Evolutionary conservation across 2,329 filamentous ascomycete genomes (phyloP).

Genomic region (Trichoderma afroharzianum): DNA sequence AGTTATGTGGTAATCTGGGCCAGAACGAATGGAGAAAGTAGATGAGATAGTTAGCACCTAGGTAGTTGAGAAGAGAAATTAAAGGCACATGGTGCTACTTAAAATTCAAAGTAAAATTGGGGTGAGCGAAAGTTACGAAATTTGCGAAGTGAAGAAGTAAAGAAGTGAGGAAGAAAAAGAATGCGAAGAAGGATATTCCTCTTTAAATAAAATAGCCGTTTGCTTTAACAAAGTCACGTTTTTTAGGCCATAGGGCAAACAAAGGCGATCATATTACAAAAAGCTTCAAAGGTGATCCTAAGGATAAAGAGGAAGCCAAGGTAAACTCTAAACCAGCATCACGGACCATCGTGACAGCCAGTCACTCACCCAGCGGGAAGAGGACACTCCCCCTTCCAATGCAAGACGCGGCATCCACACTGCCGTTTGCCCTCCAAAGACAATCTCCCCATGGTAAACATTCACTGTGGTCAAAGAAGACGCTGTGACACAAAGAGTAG

Average conservation of each 20-base stretch:
- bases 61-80: rapidly evolving
- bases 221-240: not conserved
- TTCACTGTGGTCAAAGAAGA: not conserved
- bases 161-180: not conserved
- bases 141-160: not conserved
- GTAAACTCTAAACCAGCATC: not conserved
- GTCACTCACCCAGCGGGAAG: not conserved
- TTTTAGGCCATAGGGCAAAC: not conserved
- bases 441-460: not conserved
- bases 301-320: not conserved
- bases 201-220: not conserved
- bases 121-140: not conserved
- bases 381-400: not conserved
- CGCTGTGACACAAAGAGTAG: not conserved
- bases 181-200: not conserved
- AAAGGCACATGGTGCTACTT: rapidly evolving
- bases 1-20: not conserved
- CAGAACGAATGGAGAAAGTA: not conserved
- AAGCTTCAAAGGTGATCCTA: no score
- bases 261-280: not conserved
- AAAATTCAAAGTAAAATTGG: not conserved
- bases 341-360: not conserved
- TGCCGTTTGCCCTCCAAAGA: not conserved
- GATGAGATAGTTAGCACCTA: no score
- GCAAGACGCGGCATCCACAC: not conserved